phyloP scores from a whole-genome alignment of 164 flowering plant species.

The Stephania cephalantha region DNA sequence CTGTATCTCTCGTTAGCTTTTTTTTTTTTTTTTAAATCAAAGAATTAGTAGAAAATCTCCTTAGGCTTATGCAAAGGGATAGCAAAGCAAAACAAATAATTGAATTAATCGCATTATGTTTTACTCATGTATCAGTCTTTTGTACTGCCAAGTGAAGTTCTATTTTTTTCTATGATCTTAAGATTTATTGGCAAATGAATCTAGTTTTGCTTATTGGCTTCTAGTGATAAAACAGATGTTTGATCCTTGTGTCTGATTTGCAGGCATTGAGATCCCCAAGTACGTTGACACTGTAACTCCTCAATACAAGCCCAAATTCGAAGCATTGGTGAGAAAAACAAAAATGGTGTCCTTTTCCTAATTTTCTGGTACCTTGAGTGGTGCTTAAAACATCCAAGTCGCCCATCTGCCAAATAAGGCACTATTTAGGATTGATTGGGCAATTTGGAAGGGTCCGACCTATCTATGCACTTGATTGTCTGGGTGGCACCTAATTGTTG shows the following conservation, averaged over 20 bases:
- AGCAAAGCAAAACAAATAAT: no score
- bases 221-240: background rate
- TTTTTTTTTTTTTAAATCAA: background rate
- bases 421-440: background rate
- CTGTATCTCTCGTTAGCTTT: background rate
- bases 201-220: background rate
- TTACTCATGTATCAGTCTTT: background rate
- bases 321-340: conserved; percentile 56
- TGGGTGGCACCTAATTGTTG: background rate
- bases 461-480: background rate
- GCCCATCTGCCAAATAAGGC: background rate
- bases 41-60: background rate
- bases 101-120: no score
- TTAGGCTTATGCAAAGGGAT: background rate
- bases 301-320: conserved; percentile 82
- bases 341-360: background rate
- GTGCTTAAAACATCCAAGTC: background rate
- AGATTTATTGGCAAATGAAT: background rate
- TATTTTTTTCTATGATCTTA: background rate
- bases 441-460: no score
- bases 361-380: background rate
- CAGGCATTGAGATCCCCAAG: conserved; percentile 81
- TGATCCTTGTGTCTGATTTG: conserved; percentile 8
- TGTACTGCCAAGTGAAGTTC: background rate
- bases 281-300: conserved; percentile 87